phyloP scores from a whole-genome alignment of 2,329 filamentous ascomycete species.

The Fusarium veterinarium region DNA sequence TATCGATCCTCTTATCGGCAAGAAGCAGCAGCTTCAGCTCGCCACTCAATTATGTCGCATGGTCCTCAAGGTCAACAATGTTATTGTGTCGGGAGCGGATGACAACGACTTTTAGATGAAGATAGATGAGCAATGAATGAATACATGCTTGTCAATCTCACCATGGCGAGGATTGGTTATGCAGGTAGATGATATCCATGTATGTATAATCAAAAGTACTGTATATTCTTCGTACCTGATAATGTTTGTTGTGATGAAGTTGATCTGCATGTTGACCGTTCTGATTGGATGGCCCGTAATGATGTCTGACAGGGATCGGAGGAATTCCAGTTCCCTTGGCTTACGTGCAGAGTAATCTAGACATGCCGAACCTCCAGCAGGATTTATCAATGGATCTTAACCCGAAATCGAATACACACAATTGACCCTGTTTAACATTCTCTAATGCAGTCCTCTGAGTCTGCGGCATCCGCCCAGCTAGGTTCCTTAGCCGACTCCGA shows the following conservation, averaged over 20 bases:
- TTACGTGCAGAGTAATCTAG: not conserved
- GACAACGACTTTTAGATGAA: constrained; percentile 82
- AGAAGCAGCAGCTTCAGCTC: constrained; percentile 95
- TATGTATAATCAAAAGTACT: constrained; percentile 34
- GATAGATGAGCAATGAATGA: constrained; percentile 39
- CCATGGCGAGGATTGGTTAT: constrained; percentile 37
- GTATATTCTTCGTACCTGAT: constrained; percentile 1
- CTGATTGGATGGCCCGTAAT: constrained; percentile 15
- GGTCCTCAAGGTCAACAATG: constrained; percentile 97
- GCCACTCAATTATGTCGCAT: constrained; percentile 98
- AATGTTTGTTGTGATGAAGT: not conserved
- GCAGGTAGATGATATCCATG: constrained; percentile 36
- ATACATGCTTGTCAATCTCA: constrained; percentile 38
- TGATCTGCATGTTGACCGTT: not conserved
- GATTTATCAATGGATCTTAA: not conserved
- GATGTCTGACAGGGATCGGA: constrained; percentile 14
- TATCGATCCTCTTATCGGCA: constrained; percentile 97
- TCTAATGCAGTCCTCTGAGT: not conserved
- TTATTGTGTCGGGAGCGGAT: constrained; percentile 89
- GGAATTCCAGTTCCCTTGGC: constrained; percentile 18
- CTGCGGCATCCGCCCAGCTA: constrained; percentile 1
- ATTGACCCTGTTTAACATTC: not conserved
- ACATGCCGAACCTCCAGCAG: not conserved
- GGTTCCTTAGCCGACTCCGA: not conserved
- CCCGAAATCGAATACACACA: too few relatives aligned